These are phyloP conservation scores for Vachellia pachyceras DNA, from an alignment of 306 rosid species.

Conservation along the genomic window DNA sequence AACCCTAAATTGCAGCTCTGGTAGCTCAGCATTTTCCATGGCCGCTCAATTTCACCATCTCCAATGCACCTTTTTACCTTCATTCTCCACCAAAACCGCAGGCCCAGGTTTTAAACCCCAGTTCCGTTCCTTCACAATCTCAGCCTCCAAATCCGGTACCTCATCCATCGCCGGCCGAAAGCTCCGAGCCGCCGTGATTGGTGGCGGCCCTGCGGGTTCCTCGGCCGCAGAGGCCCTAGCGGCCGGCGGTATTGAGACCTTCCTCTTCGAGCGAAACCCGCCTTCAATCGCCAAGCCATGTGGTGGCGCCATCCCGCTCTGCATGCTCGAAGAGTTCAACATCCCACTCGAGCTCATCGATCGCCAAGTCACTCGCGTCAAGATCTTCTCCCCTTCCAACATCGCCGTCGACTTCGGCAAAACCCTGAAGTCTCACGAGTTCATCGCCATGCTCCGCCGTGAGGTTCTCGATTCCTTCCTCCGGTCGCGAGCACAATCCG, in stretches of 20 bases:
- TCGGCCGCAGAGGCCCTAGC: slow-evolving; percentile 92
- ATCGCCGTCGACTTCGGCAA: slow-evolving; percentile 86
- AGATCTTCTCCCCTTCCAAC: slow-evolving; percentile 88
- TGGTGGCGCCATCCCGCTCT: slow-evolving; percentile 97
- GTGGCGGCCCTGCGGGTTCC: slow-evolving; percentile 93
- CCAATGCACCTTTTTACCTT: slow-evolving; percentile 19
- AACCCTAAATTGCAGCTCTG: slow-evolving; percentile 36
- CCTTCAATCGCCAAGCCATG: slow-evolving; percentile 83
- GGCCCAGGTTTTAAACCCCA: slow-evolving; percentile 23
- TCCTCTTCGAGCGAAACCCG: slow-evolving; percentile 74
- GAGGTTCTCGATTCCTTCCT: slow-evolving; percentile 89
- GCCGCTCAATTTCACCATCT: slow-evolving; percentile 46
- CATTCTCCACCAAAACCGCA: slow-evolving; percentile 17
- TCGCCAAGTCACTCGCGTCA: slow-evolving; percentile 77
- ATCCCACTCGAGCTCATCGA: slow-evolving; percentile 80
- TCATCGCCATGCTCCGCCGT: slow-evolving; percentile 94
- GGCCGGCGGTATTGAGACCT: slow-evolving; percentile 77
- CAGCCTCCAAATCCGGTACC: slow-evolving; percentile 49
- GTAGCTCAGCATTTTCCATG: slow-evolving; percentile 39
- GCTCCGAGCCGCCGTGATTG: slow-evolving; percentile 88
- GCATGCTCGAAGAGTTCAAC: slow-evolving; percentile 87
- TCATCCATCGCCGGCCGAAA: slow-evolving; percentile 66
- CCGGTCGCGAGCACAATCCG: slow-evolving; percentile 72
- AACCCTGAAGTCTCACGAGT: slow-evolving; percentile 72
- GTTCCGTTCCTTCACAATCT: slow-evolving; percentile 24